Evolutionary conservation across 768 basidiomycete genomes (phyloP), one percentile per base, ranked within the genome.

Genomic region (Rhizopogon salebrosus): DNA sequence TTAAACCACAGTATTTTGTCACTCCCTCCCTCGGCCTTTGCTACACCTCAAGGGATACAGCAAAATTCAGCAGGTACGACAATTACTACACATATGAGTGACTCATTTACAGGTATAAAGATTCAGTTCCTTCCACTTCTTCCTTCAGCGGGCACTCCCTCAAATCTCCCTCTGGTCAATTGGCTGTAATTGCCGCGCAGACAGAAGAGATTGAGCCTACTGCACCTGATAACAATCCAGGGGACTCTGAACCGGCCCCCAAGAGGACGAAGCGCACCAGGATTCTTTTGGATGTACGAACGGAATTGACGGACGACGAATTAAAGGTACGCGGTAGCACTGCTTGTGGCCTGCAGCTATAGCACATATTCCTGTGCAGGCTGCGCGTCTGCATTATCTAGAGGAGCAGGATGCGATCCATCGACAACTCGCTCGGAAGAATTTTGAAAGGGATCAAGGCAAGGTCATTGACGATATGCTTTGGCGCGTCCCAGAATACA

Each of bases 241-340:
- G 27, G 31, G 9, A 4, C 31, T 34, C 45, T 22, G 31, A 34
- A 23, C 29, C 31, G 20, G 45, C 5, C 14, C 24, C 37, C 26
- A 67, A 48, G 60, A 87, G 80, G 62, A 66, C 74, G 51, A 86
- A 79, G 55, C 72, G 72, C 2, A 59, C 78, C 9, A 75, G 83
- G 41, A 63, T 84, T 38, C 69, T 88, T 3, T 65, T 92, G 6
- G 91, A 93, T 64, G 69, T 76, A 4, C 77, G 88, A 54, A 93
- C 83, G 5, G 91, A 93, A 63, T 70, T 93, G 35, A 89, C 89
- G 4, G 88, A 92, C 54, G 85, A 88, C 3, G 89, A 93, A 68
- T 72, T 93, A 40, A 87, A 85, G 74, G 91, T 82, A 52, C 55
- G 64, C 24, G 35, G 22, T 37, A 39, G 18, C 41, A 41, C 45